phyloP scores from a whole-genome alignment of 257 asterid genomes.

The Capsicum pubescens region DNA sequence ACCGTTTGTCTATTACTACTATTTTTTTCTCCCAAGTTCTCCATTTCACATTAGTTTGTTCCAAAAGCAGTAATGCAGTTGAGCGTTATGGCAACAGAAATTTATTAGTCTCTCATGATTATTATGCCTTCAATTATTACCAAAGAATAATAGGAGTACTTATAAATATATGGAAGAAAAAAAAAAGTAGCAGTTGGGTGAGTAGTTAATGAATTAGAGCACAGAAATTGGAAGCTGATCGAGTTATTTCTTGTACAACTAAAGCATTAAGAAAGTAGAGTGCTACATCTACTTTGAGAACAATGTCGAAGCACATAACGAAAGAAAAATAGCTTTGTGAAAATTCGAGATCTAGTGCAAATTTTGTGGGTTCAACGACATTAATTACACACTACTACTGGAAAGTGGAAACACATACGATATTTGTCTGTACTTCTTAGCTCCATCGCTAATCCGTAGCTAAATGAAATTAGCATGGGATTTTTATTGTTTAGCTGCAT shows the following conservation, averaged over 20 bases:
- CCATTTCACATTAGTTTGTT: not conserved
- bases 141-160: not conserved
- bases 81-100: not conserved
- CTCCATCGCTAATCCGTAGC: too few relatives aligned
- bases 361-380: too few relatives aligned
- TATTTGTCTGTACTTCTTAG: too few relatives aligned
- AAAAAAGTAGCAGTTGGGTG: not conserved
- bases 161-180: not conserved
- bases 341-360: too few relatives aligned
- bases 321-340: not conserved
- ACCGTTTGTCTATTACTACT: not conserved
- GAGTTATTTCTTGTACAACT: not conserved
- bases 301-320: not conserved
- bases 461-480: too few relatives aligned
- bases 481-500: too few relatives aligned
- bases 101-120: conserved; percentile 3
- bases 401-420: too few relatives aligned
- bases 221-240: not conserved
- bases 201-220: not conserved
- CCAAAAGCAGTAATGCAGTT: not conserved
- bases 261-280: not conserved
- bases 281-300: not conserved
- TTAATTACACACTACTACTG: too few relatives aligned
- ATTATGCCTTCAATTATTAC: conserved; percentile 20
- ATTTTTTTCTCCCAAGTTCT: not conserved